Base-by-base conservation (phyloP, 2,329 filamentous ascomycete genomes). In the Plectosphaerella sp. region DNA sequence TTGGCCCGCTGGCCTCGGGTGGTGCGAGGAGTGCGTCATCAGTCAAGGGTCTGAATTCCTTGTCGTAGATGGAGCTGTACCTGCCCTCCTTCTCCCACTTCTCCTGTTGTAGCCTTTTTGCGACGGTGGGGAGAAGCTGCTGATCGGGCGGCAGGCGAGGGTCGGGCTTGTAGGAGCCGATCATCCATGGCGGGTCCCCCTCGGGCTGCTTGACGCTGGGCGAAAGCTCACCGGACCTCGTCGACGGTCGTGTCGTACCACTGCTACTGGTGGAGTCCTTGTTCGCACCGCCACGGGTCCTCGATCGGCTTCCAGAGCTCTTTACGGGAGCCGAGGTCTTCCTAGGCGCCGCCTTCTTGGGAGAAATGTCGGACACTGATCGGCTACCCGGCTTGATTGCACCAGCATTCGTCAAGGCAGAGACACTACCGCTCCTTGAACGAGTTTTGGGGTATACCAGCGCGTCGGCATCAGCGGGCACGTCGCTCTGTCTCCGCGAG, bases 141-240 rank as follows among this genome's bases (percentile, higher is more conserved):
- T 99, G 89, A 56, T 99, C 94, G 0, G 91, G 94, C 6, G 94
- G 94, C 35, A 99, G 76, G 55, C 91, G 87, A 28, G 94, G 94
- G 65, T 99, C 94, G 1, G 94, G 94, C 64, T 95, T 96, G 70
- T 97, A 99, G 71, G 96, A 91, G 20, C 88, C 89, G 45, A 94
- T 83, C 71, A 97, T 82, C 94, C 94, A 99, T 49, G 94, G 94
- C 10, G 94, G 91, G 50, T 97, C 93, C 18, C 94, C 94, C 74
- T 97, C 94, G 1, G 92, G 92, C 42, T 86, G 82, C 64, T 90
- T 82, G 77, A 68, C 63, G 55, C 58, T 60, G 33, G 71, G 62
- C 42, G 72, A 68, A 28, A 78, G 59, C 53, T 82, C 82, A 18
- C 84, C 84, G 7, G 82, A 83, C 54, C 84, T 77, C 1, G 86